These are phyloP conservation scores for Pisolithus albus DNA, from an alignment of 768 basidiomycete genomes.

Conservation along the genomic window DNA sequence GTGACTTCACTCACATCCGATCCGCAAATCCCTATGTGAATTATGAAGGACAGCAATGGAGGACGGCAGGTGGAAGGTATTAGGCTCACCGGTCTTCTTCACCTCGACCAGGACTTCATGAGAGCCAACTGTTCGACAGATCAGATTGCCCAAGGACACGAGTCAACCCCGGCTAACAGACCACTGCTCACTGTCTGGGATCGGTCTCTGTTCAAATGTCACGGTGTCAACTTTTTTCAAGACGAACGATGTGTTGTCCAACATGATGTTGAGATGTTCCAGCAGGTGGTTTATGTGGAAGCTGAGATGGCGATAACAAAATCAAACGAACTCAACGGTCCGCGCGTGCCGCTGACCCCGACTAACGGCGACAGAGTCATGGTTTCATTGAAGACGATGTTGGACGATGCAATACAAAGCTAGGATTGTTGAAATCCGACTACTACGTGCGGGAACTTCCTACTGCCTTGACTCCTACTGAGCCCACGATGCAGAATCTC, in stretches of 20 bases:
- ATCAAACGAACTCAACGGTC: neutral
- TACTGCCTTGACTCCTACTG: slow-evolving; percentile 19
- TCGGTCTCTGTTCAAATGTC: slow-evolving; percentile 64
- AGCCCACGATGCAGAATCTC: slow-evolving; percentile 19
- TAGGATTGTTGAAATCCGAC: slow-evolving; percentile 81
- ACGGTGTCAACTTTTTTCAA: slow-evolving; percentile 62
- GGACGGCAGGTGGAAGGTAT: neutral
- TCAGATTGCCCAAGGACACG: slow-evolving; percentile 4
- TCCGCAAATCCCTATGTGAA: slow-evolving; percentile 71
- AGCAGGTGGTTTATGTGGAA: neutral
- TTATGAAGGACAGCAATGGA: slow-evolving; percentile 6
- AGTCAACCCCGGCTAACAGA: neutral
- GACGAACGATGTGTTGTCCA: slow-evolving; percentile 76
- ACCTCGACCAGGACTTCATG: slow-evolving; percentile 84
- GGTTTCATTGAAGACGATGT: slow-evolving; percentile 3
- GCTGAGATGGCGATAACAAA: too few species aligned
- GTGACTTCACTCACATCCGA: slow-evolving; percentile 56
- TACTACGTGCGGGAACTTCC: slow-evolving; percentile 34
- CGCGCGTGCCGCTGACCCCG: neutral
- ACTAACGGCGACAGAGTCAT: neutral
- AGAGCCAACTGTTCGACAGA: slow-evolving; percentile 42
- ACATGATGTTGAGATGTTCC: slow-evolving; percentile 36
- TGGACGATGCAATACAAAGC: slow-evolving; percentile 22
- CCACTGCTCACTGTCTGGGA: slow-evolving; percentile 54
- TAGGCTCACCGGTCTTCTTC: slow-evolving; percentile 77